phyloP scores from a whole-genome alignment of 805 yeast species.

The Candida silvicultrix region DNA sequence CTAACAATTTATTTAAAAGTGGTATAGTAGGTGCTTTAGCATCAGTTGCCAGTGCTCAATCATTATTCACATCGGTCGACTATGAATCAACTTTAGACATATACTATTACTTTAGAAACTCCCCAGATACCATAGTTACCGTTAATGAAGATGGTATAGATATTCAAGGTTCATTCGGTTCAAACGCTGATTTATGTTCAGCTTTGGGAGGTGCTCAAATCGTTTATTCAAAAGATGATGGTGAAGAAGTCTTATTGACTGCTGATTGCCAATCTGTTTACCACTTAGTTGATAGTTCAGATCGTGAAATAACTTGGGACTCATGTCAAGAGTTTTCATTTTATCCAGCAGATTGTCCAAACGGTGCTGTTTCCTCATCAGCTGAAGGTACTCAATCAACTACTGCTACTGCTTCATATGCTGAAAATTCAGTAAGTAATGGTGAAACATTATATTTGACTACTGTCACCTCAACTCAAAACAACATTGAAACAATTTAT shows the following conservation, averaged over 20 bases:
- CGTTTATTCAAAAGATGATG: constrained; percentile 13
- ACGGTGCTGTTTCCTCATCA: background rate
- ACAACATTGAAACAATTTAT: constrained; percentile 2
- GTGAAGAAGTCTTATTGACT: constrained; percentile 13
- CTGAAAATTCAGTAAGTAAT: background rate
- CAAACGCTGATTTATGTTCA: constrained; percentile 9
- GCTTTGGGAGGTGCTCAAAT: constrained; percentile 14
- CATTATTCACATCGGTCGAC: constrained; percentile 10
- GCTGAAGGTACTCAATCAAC: constrained; percentile 3
- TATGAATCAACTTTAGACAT: constrained; percentile 12
- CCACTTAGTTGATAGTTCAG: constrained; percentile 10
- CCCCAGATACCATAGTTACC: background rate
- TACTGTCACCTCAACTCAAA: constrained; percentile 12
- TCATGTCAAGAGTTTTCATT: constrained; percentile 21
- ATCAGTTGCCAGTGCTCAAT: constrained; percentile 16
- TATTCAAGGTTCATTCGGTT: constrained; percentile 8
- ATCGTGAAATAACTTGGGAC: constrained; percentile 13
- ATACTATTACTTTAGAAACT: constrained; percentile 15
- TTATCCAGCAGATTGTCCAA: constrained; percentile 12
- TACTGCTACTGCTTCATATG: constrained; percentile 4
- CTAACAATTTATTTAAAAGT: background rate
- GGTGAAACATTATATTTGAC: constrained; percentile 10
- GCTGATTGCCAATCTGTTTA: constrained; percentile 20
- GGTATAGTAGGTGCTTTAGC: constrained; percentile 10
- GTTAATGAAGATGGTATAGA: constrained; percentile 10